phyloP scores from a whole-genome alignment of 2,329 filamentous ascomycete species.

The Fusarium tricinctum region DNA sequence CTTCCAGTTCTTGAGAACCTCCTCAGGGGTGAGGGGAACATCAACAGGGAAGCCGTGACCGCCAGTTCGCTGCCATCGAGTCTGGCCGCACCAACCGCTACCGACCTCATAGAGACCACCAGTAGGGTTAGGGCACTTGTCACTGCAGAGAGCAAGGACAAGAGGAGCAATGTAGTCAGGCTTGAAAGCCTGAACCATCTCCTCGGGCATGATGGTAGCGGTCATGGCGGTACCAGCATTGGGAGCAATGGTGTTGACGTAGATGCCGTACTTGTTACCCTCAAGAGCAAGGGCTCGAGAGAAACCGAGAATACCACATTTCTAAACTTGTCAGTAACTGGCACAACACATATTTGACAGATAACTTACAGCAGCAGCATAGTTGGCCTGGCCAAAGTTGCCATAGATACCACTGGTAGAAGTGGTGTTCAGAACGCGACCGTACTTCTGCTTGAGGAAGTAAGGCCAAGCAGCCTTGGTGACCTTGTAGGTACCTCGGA shows the following conservation, averaged over 20 bases:
- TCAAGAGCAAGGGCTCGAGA: slow-evolving; percentile 93
- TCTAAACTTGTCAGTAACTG: slow-evolving; percentile 62
- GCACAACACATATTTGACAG: not conserved
- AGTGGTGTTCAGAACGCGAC: slow-evolving; percentile 95
- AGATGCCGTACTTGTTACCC: slow-evolving; percentile 97
- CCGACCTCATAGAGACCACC: slow-evolving; percentile 95
- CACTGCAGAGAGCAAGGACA: slow-evolving; percentile 85
- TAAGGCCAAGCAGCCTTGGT: slow-evolving; percentile 98
- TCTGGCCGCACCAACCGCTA: slow-evolving; percentile 91
- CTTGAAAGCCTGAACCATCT: slow-evolving; percentile 99
- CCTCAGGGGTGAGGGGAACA: slow-evolving; percentile 85
- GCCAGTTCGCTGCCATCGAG: slow-evolving; percentile 93
- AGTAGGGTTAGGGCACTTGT: slow-evolving; percentile 87
- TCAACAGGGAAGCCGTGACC: slow-evolving; percentile 94
- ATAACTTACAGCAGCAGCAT: slow-evolving; percentile 82
- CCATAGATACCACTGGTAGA: slow-evolving; percentile 98
- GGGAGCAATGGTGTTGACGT: slow-evolving; percentile 96
- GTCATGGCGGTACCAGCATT: slow-evolving; percentile 98
- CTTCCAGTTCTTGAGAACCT: slow-evolving; percentile 80
- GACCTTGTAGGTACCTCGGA: slow-evolving; percentile 94
- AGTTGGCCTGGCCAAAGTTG: slow-evolving; percentile 99
- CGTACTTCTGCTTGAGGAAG: slow-evolving; percentile 98
- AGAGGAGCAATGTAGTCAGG: slow-evolving; percentile 97
- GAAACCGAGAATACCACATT: slow-evolving; percentile 94
- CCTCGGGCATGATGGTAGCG: slow-evolving; percentile 91